Base-by-base conservation (phyloP, 331 rosid genomes). In the Quercus phellos region DNA sequence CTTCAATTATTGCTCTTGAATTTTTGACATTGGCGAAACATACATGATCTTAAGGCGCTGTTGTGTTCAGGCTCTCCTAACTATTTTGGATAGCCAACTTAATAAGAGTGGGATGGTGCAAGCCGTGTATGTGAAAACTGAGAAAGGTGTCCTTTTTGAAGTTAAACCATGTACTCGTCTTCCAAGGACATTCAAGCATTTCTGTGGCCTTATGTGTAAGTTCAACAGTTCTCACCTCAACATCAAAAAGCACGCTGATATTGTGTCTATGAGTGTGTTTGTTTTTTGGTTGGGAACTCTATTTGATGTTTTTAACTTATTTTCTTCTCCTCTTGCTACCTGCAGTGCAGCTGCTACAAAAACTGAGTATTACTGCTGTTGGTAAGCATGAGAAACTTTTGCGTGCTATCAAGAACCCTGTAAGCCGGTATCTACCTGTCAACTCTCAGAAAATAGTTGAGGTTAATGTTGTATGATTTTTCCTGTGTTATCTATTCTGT, bases 101-200 rank as follows among this genome's bases (percentile, higher is more conserved):
- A 90, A 90, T 73, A 91, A 94, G 76, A 90, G 96, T 34, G 92
- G 96, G 76, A 94, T 88, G 85, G 77, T 94, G 91, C 81, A 70
- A 72, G 82, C 82, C 34, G 91, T 94, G 26, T 94, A 94, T 76
- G 88, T 94, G 68, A 90, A 80, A 83, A 94, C 97, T 11, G 97
- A 89, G 53, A 86, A 85, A 71, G 94, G 96, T 46, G 86, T 85
- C 76, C 95, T 91, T 29, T 84, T 90, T 56, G 97, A 94, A 89
- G 87, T 94, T 61, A 91, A 89, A 55, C 94, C 94, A 24, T 55
- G 67, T 80, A 91, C 86, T 76, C 96, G 98, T 22, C 84, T 94
- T 67, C 98, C 98, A 3, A 89, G 98, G 77, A 94, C 98, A 16
- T 92, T 91, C 79, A 90, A 89, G 84, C 92, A 97, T 29, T 94